phyloP scores from a whole-genome alignment of 2,329 filamentous ascomycete species.

The Ascochyta lentis region DNA sequence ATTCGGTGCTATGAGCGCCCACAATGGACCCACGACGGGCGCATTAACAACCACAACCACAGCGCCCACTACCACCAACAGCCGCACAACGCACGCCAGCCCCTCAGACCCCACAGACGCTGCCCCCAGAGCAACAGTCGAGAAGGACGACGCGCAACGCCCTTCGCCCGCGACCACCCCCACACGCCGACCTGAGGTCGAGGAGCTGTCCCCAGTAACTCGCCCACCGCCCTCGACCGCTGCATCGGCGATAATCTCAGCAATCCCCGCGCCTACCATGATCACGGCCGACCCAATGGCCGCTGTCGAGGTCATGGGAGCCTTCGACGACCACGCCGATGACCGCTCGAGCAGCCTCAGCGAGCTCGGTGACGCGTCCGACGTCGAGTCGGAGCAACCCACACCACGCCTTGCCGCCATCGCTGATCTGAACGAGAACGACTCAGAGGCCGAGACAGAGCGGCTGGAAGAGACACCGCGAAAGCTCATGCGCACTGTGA shows the following conservation, averaged over 20 bases:
- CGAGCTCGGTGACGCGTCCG: conserved; percentile 83
- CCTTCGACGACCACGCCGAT: conserved; percentile 60
- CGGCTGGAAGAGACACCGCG: conserved; percentile 88
- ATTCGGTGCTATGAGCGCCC: conserved; percentile 43
- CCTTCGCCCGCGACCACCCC: conserved; percentile 51
- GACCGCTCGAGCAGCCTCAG: conserved; percentile 84
- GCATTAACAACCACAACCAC: conserved; percentile 35
- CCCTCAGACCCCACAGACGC: not conserved
- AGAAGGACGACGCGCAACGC: conserved; percentile 8
- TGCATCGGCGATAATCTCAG: conserved; percentile 33
- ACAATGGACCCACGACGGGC: conserved; percentile 40
- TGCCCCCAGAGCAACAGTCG: conserved; percentile 2
- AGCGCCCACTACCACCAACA: conserved; percentile 32
- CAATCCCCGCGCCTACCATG: conserved; percentile 32
- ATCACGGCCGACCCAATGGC: conserved; percentile 24
- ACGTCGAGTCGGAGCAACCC: conserved; percentile 56
- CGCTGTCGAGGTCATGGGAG: conserved; percentile 19
- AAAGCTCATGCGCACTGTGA: conserved; percentile 56
- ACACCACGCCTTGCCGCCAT: conserved; percentile 34
- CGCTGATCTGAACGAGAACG: conserved; percentile 59
- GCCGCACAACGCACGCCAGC: conserved; percentile 13
- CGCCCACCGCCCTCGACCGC: conserved; percentile 20
- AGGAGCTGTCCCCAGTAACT: conserved; percentile 22
- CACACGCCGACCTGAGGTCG: conserved; percentile 48
- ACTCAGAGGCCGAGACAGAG: conserved; percentile 92